phyloP scores from a whole-genome alignment of 257 asterid species.

The Capsicum chinense region DNA sequence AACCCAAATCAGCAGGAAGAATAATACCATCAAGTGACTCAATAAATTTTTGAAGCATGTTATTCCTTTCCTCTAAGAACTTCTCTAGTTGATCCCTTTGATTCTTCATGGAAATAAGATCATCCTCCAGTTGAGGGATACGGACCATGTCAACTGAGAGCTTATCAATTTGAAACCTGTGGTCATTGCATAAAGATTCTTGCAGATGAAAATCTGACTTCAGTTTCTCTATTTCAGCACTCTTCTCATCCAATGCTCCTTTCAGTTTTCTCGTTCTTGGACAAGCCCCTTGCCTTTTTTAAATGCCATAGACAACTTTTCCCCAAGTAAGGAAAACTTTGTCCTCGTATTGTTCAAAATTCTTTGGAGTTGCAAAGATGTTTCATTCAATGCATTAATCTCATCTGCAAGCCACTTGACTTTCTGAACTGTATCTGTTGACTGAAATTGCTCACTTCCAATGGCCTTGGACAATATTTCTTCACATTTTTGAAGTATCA shows the following conservation, averaged over 20 bases:
- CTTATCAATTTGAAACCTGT: slow-evolving; percentile 52
- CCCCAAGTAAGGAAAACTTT: slow-evolving; percentile 68
- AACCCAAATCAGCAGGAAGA: slow-evolving; percentile 53
- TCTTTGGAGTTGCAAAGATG: slow-evolving; percentile 60
- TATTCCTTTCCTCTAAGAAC: slow-evolving; percentile 72
- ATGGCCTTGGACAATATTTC: too few relatives aligned
- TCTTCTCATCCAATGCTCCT: slow-evolving; percentile 67
- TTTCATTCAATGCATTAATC: slow-evolving; percentile 56
- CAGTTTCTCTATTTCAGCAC: slow-evolving; percentile 66
- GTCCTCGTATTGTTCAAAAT: slow-evolving; percentile 74
- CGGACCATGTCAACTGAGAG: too few relatives aligned
- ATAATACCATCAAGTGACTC: slow-evolving; percentile 68
- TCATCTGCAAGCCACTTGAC: slow-evolving; percentile 38
- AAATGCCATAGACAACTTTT: slow-evolving; percentile 88
- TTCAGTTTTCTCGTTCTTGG: slow-evolving; percentile 89
- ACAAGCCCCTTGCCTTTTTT: slow-evolving; percentile 95
- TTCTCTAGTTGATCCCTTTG: slow-evolving; percentile 67
- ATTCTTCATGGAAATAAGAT: slow-evolving; percentile 51
- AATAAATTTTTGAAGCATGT: slow-evolving; percentile 61
- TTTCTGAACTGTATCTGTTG: too few relatives aligned
- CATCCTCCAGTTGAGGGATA: too few relatives aligned
- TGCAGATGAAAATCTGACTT: slow-evolving; percentile 62
- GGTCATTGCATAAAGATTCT: slow-evolving; percentile 49
- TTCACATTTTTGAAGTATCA: neutral
- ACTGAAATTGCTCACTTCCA: too few relatives aligned